Conservation (phyloP, 306 rosid species). For the Astragalus glycyphyllos region DNA sequence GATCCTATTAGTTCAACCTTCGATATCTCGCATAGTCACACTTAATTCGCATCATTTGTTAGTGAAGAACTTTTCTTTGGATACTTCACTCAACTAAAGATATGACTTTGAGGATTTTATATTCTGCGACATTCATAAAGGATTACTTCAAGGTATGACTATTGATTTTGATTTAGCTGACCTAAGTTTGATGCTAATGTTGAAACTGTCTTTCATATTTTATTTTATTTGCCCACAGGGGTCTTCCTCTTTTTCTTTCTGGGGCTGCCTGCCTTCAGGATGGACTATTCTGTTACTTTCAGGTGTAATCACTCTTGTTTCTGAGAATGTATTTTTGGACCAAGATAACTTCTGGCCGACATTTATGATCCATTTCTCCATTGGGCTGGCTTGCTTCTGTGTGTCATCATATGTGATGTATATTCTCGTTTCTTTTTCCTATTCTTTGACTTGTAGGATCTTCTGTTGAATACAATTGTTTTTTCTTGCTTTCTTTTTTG, state of each 20-base stretch:
- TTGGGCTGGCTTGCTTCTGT: conserved; percentile 84
- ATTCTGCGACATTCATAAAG: conserved; percentile 77
- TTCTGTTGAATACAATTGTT: conserved; percentile 28
- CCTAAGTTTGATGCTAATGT: conserved; percentile 28
- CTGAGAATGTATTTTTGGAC: conserved; percentile 82
- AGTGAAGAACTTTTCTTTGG: conserved; percentile 25
- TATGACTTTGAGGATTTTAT: conserved; percentile 83
- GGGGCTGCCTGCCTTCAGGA: conserved; percentile 85
- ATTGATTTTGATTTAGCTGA: conserved; percentile 35
- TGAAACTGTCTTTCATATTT: conserved; percentile 30
- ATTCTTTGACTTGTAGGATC: conserved; percentile 1
- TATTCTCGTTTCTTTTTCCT: conserved; percentile 32
- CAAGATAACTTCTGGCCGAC: conserved; percentile 73
- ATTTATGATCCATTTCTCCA: conserved; percentile 65
- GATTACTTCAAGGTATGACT: conserved; percentile 76
- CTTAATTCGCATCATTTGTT: conserved; percentile 37
- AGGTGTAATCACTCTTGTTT: conserved; percentile 64
- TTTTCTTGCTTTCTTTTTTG: conserved; percentile 13
- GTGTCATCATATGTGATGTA: conserved; percentile 74
- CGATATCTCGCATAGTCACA: not conserved
- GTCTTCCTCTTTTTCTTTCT: conserved; percentile 72
- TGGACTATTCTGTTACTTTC: conserved; percentile 72
- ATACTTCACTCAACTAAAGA: conserved; percentile 75
- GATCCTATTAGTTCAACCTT: conserved; percentile 13
- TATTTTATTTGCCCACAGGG: conserved; percentile 55